These are phyloP conservation scores for Aspergillus ellipticus DNA, from an alignment of 495 filamentous ascomycete species.

Conservation along the genomic window DNA sequence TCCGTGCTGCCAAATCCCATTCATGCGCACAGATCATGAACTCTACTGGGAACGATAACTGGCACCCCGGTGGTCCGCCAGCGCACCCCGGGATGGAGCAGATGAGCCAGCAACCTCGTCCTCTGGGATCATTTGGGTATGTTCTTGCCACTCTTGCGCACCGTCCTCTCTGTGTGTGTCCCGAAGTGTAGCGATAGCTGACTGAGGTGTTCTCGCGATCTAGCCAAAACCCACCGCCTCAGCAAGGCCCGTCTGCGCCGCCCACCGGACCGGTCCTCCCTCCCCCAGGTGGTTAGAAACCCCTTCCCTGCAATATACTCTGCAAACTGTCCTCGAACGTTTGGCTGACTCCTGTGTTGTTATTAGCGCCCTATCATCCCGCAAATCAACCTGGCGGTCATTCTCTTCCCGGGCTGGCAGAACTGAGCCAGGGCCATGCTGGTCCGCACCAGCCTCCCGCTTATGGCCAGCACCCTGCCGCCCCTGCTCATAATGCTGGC, in stretches of 20 bases:
- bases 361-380: conserved; percentile 41
- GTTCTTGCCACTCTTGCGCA: neutral
- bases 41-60: conserved; percentile 44
- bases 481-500: conserved; percentile 37
- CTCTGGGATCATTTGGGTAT: conserved; percentile 46
- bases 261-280: conserved; percentile 47
- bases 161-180: neutral
- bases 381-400: conserved; percentile 45
- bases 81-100: conserved; percentile 46
- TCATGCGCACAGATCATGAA: conserved; percentile 38
- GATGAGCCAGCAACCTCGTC: conserved; percentile 43
- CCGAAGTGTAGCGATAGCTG: conserved; percentile 7
- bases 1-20: conserved; percentile 6
- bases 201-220: conserved; percentile 11
- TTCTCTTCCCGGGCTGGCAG: conserved; percentile 49
- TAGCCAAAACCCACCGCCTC: conserved; percentile 44
- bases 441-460: conserved; percentile 48
- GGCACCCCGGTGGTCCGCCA: conserved; percentile 45
- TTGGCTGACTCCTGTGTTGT: conserved; percentile 27
- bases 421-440: conserved; percentile 48
- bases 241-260: conserved; percentile 47
- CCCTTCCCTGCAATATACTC: neutral
- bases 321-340: conserved; percentile 2
- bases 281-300: conserved; percentile 45
- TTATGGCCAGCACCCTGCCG: conserved; percentile 41